Evolutionary conservation across 352 stramenopile genomes (phyloP).

Genomic region (Globisporangium ultimum): DNA sequence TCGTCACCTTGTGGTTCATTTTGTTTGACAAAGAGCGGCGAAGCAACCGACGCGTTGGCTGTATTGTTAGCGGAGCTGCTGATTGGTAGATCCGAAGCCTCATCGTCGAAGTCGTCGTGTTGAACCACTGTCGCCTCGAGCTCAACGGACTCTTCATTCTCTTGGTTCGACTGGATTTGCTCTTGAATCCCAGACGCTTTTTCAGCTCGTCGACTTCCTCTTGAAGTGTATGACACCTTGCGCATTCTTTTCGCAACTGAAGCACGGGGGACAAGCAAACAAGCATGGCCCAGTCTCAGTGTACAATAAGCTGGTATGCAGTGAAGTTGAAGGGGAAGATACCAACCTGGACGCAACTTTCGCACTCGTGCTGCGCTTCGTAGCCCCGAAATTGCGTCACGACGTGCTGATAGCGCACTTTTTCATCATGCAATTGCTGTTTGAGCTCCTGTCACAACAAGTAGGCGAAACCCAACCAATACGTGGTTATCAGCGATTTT

Average conservation of each 20-base stretch:
- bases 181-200: background rate
- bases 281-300: constrained; percentile 5
- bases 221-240: constrained; percentile 16
- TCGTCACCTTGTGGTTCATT: background rate
- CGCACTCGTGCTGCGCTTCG: constrained; percentile 17
- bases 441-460: constrained; percentile 39
- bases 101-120: background rate
- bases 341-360: constrained; percentile 7
- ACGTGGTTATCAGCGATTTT: background rate
- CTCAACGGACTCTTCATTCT: constrained; percentile 5
- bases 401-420: constrained; percentile 28
- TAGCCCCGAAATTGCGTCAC: constrained; percentile 25
- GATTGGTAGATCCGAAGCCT: background rate
- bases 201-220: constrained; percentile 13
- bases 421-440: constrained; percentile 40
- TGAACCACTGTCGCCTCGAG: constrained; percentile 9
- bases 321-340: too few species aligned
- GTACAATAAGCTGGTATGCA: background rate
- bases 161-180: constrained; percentile 8
- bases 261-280: too few species aligned
- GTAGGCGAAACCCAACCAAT: background rate
- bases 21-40: background rate
- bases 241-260: constrained; percentile 9
- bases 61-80: background rate
- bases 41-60: background rate